Evolutionary conservation across 257 asterid species (phyloP), one percentile per base, ranked within the genome.

Genomic region (Mentha longifolia): DNA sequence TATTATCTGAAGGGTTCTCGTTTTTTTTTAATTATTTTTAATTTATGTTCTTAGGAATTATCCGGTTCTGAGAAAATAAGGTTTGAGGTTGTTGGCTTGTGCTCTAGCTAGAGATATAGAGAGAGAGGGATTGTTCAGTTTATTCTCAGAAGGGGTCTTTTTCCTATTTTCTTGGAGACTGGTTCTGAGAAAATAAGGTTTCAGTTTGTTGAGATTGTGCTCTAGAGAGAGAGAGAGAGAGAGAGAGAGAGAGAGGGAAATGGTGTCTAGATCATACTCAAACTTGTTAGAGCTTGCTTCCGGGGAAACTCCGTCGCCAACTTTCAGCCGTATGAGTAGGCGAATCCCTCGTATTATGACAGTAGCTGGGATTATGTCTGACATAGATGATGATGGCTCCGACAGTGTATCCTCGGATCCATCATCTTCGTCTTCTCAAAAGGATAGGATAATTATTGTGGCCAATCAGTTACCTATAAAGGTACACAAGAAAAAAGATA

Each of bases 241-340:
- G 39, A 9, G 45, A 28, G 56, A 55, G 58, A 15, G 59, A 30
- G 61, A 61, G 63, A 22, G 30, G 22, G 28, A 72, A 62, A 88
- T 91, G 97, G 96, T 89, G 73, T 91, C 97, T 54, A 85, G 93
- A 77, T 91, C 97, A 67, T 91, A 91, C 76, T 89, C 97, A 66
- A 91, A 91, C 76, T 84, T 91, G 16, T 65, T 91, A 59, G 97
- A 89, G 83, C 84, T 91, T 19, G 97, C 96, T 56, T 89, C 96
- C 3, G 97, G 97, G 12, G 97, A 91, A 65, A 82, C 88, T 72
- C 95, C 87, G 70, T 78, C 83, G 1, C 86, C 90, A 3, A 86
- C 97, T 9, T 87, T 91, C 16, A 76, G 79, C 31, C 84, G 92
- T 7, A 80, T 91, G 85, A 79, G 74, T 76, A 83, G 89, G 73